phyloP scores from a whole-genome alignment of 2,329 filamentous ascomycete species.

The Pestalotiopsis sp. region DNA sequence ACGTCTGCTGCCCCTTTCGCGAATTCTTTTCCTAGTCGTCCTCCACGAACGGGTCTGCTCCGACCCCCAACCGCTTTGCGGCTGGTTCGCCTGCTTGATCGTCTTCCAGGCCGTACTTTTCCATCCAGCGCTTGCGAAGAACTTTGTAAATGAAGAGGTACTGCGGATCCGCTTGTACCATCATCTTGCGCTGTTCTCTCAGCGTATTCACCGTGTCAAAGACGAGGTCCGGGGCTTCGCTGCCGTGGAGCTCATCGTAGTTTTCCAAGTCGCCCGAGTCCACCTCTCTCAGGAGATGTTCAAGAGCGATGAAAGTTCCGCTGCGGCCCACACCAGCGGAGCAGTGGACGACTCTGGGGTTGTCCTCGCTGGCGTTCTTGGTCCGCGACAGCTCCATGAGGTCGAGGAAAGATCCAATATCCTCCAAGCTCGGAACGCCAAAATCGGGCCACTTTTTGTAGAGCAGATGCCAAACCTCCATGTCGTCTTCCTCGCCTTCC shows the following conservation, averaged over 20 bases:
- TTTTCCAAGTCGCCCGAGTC: conserved; percentile 68
- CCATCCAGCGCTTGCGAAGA: conserved; percentile 71
- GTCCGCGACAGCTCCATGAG: conserved; percentile 68
- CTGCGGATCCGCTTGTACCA: conserved; percentile 90
- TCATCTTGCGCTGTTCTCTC: conserved; percentile 85
- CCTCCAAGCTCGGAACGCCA: conserved; percentile 70
- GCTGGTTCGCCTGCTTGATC: conserved; percentile 41
- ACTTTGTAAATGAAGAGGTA: conserved; percentile 89
- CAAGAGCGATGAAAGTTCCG: conserved; percentile 94
- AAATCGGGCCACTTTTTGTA: conserved; percentile 92
- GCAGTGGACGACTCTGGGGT: conserved; percentile 81
- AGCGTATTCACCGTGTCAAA: conserved; percentile 77
- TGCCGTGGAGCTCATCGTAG: conserved; percentile 32
- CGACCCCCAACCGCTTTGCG: conserved; percentile 53
- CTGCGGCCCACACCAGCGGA: conserved; percentile 92
- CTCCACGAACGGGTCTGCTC: conserved; percentile 42
- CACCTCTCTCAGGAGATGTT: conserved; percentile 83
- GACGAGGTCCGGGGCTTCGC: conserved; percentile 60
- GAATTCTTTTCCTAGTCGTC: conserved; percentile 21
- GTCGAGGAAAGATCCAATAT: conserved; percentile 67
- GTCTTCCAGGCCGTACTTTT: conserved; percentile 53
- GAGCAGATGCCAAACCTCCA: conserved; percentile 73
- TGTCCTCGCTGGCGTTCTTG: conserved; percentile 54
- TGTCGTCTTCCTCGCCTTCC: conserved; percentile 39
- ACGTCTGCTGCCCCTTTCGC: conserved; percentile 7